phyloP scores from a whole-genome alignment of 2,329 filamentous ascomycete genomes.

The Davidsoniella australis region DNA sequence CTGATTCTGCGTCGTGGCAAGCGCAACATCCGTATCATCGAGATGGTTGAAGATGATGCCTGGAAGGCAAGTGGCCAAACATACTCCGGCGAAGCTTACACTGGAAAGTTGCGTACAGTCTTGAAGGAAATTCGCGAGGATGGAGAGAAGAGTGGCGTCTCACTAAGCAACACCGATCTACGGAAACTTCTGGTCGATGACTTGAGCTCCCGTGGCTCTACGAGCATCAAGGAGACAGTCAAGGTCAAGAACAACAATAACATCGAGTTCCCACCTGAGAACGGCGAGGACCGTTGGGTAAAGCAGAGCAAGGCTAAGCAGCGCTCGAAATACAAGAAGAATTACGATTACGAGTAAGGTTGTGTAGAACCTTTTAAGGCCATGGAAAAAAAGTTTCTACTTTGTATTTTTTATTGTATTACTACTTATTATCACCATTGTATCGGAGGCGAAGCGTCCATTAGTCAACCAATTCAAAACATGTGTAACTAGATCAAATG shows the following conservation, averaged over 20 bases:
- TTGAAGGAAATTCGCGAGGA: slow-evolving; percentile 22
- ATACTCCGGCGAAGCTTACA: slow-evolving; percentile 37
- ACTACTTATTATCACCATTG: not conserved
- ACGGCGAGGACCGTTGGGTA: slow-evolving; percentile 6
- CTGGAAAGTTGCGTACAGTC: slow-evolving; percentile 29
- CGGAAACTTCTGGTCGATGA: slow-evolving; percentile 18
- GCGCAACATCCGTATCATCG: slow-evolving; percentile 43
- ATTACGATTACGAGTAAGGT: not conserved
- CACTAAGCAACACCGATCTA: slow-evolving; percentile 17
- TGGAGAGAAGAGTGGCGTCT: slow-evolving; percentile 19
- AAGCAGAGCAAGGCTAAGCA: slow-evolving; percentile 10
- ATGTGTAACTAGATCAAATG: no score
- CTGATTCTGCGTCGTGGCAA: slow-evolving; percentile 47
- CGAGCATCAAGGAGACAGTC: slow-evolving; percentile 14
- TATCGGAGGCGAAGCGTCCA: no score
- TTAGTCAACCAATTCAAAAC: no score
- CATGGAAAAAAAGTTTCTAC: not conserved
- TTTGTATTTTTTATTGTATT: slow-evolving; percentile 6
- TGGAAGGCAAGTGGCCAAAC: slow-evolving; percentile 30
- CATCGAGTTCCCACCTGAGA: slow-evolving; percentile 22
- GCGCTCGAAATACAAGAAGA: slow-evolving; percentile 13
- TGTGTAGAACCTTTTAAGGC: not conserved
- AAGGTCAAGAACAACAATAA: slow-evolving; percentile 24
- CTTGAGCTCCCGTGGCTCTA: slow-evolving; percentile 8
- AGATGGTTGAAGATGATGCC: slow-evolving; percentile 39